Conservation (phyloP, 225 moss, liverwort and hornwort species). For the Bryum argenteum region DNA sequence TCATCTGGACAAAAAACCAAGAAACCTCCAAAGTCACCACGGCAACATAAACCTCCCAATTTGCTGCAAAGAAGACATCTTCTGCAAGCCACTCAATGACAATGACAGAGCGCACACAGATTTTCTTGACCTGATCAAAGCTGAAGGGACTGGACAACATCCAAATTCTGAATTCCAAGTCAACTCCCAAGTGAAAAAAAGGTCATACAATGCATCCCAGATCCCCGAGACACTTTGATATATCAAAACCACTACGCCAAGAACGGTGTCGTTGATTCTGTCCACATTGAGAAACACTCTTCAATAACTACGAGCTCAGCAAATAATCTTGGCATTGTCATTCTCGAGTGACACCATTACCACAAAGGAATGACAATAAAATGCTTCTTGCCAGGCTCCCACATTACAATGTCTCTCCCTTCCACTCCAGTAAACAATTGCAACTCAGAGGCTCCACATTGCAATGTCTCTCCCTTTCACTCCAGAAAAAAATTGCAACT, state of each 20-base stretch:
- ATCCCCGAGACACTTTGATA: neutral
- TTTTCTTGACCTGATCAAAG: conserved; percentile 24
- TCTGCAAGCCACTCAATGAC: neutral
- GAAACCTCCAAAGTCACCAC: conserved; percentile 9
- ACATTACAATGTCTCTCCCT: neutral
- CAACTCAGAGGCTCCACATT: neutral
- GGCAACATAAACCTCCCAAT: conserved; percentile 1
- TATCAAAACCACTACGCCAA: neutral
- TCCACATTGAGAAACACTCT: conserved; percentile 4
- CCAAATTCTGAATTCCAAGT: neutral
- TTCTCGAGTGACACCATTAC: neutral
- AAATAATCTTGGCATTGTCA: conserved; percentile 29
- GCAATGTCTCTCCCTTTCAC: neutral
- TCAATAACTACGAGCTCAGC: neutral
- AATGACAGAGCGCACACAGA: neutral
- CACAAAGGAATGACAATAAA: neutral
- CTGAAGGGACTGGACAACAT: neutral
- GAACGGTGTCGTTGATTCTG: conserved; percentile 8
- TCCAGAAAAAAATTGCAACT: neutral
- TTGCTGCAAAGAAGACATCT: neutral
- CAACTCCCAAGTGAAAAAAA: neutral
- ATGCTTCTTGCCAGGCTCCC: neutral
- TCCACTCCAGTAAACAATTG: neutral
- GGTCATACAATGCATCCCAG: neutral
- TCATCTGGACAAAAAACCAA: conserved; percentile 10